Evolutionary conservation across 2,329 filamentous ascomycete species (phyloP), one percentile per base, ranked within the genome.

Genomic region (Ophiostoma sp.): DNA sequence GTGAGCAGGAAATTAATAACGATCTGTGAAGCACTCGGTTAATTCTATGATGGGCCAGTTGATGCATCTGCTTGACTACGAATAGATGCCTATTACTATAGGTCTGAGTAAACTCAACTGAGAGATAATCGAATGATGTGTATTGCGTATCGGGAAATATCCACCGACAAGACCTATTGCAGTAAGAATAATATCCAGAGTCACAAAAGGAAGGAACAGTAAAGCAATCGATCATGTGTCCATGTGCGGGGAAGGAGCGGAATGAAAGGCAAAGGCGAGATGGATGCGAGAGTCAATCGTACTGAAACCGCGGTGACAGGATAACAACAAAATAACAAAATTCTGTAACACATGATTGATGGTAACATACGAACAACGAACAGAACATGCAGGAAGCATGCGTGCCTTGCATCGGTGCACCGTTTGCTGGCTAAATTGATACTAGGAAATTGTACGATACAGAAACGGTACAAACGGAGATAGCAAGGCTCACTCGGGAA

Each of bases 161-260:
- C 52, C 52, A 57, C 52, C 23, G 52, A 57, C 52, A 27, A n/a
- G 44, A 7, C 17, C 17, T 57, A 11, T 57, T 57, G 17, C 52
- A 17, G 27, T 57, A 3, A n/a, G n/a, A 57, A 13, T 13, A 11
- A 57, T 48, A 48, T n/a, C 44, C 17, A 20, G 10, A 15, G 10
- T 57, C 23, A 57, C 52, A 57, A 57, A 57, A 27, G 52, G 52
- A 57, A 57, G 11, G 52, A 57, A 5, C 52, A 57, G 52, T n/a
- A 57, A 57, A 57, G 27, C n/a, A 23, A 48, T 20, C 6, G 52
- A 41, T 57, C 52, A 57, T 57, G 52, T 57, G 52, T 17, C 10
- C 52, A 57, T 23, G 52, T 57, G 52, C 52, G 52, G 52, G 52
- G 52, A 57, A 57, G n/a, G 10, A 57, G 27, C 52, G 23, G n/a